Evolutionary conservation across 106 monocot species (phyloP), one percentile per base, ranked within the genome.

Genomic region (Dioscorea alata): DNA sequence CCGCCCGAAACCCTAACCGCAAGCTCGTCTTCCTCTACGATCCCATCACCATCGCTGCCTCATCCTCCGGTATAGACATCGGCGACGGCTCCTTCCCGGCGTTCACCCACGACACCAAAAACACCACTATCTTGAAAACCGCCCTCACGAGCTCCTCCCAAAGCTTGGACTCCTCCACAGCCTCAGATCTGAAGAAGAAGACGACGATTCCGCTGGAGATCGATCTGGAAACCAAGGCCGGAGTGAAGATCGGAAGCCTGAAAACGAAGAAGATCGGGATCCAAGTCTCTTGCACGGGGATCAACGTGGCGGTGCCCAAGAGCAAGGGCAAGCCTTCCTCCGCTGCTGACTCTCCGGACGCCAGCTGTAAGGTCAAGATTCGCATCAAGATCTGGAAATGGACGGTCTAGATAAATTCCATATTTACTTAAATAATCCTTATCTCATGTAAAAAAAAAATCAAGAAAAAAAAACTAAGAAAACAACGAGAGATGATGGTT

Each of bases 311-410:
- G n/a, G 77, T 78, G 12, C 85, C 89, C 42, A 83, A 77, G 73
- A 72, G 75, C 25, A 77, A 78, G 69, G 67, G 58, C 19, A 18
- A 69, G 8, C 9, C 70, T 14, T 28, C 67, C n/a, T 28, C 67
- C 24, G 19, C 68, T 9, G 57, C 48, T 6, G 5, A 73, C 4
- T 32, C 80, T 25, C 56, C 78, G 50, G 83, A 69, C 49, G 63
- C 23, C 3, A 66, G n/a, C 17, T 90, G 90, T 64, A 61, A 78
- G 60, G 90, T 83, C 23, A 80, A 83, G 77, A 74, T 90, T 20
- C 62, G 80, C 54, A 34, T 90, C 63, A 90, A 90, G 86, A 81
- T 90, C 86, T 86, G 83, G 83, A 90, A 86, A 59, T 90, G 90
- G 88, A 79, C 81, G 23, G 21, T 89, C 71, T 89, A 75, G 68